Evolutionary conservation across 2,329 filamentous ascomycete genomes (phyloP).

Genomic region (Dryadomyces quercivorus): DNA sequence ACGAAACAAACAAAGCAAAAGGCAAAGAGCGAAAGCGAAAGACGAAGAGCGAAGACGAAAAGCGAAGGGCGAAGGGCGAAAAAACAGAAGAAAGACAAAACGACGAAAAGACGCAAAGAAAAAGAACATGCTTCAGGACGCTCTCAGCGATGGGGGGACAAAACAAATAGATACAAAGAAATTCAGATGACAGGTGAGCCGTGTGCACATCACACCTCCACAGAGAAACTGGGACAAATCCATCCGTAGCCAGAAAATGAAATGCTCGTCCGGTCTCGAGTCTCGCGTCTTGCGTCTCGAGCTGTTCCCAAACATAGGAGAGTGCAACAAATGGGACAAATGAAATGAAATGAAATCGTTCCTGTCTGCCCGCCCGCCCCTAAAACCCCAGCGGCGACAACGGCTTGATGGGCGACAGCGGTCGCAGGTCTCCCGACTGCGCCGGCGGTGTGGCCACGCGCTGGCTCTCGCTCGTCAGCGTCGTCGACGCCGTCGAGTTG

Average conservation of each 20-base stretch:
- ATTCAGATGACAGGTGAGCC: neutral
- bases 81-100: conserved; percentile 3
- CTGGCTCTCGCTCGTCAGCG: conserved; percentile 32
- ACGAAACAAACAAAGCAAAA: conserved; percentile 3
- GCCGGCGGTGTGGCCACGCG: conserved; percentile 22
- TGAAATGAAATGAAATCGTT: neutral
- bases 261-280: conserved; percentile 2
- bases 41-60: neutral
- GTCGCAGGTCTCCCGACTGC: conserved; percentile 33
- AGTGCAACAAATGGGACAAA: neutral
- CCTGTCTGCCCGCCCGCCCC: neutral
- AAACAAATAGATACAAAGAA: neutral
- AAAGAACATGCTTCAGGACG: conserved; percentile 1
- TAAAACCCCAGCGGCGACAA: conserved; percentile 49
- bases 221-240: neutral
- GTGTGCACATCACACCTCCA: neutral
- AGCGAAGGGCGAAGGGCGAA: too few species aligned
- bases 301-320: too few species aligned
- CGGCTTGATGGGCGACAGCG: conserved; percentile 54
- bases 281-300: too few species aligned
- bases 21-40: conserved; percentile 6
- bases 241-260: neutral
- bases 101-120: neutral
- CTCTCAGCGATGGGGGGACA: neutral
- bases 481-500: conserved; percentile 31